phyloP scores from a whole-genome alignment of 306 rosid species.

The Cicer judaicum region DNA sequence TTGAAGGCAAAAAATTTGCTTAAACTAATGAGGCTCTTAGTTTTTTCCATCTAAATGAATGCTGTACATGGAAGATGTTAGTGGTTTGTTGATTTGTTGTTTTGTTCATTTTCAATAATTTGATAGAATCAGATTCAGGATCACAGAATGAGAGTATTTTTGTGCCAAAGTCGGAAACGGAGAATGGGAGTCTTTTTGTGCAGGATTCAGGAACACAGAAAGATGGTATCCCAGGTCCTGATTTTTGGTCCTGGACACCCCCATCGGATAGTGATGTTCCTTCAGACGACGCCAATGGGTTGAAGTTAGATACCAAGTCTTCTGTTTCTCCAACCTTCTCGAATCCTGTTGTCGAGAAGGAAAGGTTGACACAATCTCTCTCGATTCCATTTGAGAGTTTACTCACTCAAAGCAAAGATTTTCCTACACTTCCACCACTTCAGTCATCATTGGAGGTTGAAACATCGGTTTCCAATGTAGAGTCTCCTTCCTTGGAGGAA shows the following conservation, averaged over 20 bases:
- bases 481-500: slow-evolving; percentile 60
- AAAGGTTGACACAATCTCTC: slow-evolving; percentile 54
- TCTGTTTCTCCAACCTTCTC: slow-evolving; percentile 44
- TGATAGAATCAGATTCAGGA: slow-evolving; percentile 57
- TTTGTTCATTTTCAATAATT: slow-evolving; percentile 19
- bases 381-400: slow-evolving; percentile 76
- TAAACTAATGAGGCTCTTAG: background rate
- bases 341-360: slow-evolving; percentile 71
- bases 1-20: background rate
- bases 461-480: slow-evolving; percentile 46
- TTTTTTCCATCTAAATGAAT: background rate
- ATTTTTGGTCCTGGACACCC: slow-evolving; percentile 98
- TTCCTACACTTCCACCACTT: slow-evolving; percentile 68
- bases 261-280: slow-evolving; percentile 51
- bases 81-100: slow-evolving; percentile 18
- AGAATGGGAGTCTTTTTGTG: slow-evolving; percentile 42
- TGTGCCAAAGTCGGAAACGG: slow-evolving; percentile 53
- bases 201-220: slow-evolving; percentile 52
- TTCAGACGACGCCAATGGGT: slow-evolving; percentile 46
- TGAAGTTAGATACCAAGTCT: slow-evolving; percentile 51
- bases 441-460: slow-evolving; percentile 69
- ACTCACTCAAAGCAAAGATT: slow-evolving; percentile 45
- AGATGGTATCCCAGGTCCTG: slow-evolving; percentile 82
- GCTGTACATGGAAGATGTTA: background rate
- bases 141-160: slow-evolving; percentile 39